Base-by-base conservation (phyloP, 2,329 filamentous ascomycete species). In the Coniella vitis region DNA sequence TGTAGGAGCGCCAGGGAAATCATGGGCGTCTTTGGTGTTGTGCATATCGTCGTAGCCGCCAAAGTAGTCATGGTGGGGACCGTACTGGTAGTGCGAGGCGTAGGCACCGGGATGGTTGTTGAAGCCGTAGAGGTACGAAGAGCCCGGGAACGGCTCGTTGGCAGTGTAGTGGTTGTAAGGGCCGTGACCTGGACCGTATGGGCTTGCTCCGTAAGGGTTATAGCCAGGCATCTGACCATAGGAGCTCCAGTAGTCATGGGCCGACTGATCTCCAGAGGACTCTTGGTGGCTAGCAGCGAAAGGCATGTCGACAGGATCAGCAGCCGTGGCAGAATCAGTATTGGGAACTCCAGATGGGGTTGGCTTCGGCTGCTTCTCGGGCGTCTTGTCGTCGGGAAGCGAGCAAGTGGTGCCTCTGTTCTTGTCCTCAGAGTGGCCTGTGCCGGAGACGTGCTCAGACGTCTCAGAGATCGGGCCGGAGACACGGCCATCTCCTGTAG, bases 261-360 rank as follows among this genome's bases (percentile, higher is more conserved):
- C 32, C 19, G 36, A 14, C 17, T 44, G 35, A 10, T 12, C 31
- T 14, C 20, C 40, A 42, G 25, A 32, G 10, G 14, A 19, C 17
- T 29, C 22, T 32, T 32, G n/a, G 25, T 34, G 37, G n/a, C 7
- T 37, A 22, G 10, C 32, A 34, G 10, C 20, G 13, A n/a, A 20
- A 5, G 10, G 14, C 7, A 12, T 34, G 7, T 22, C 35, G 29
- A 39, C 13, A 16, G 31, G 38, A 14, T 22, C 19, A 22, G 17
- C 17, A 13, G 45, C 3, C 16, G 16, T 20, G 5, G 40, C 38
- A 50, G 51, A 39, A 36, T 40, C 42, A 8, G 48, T 40, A 5
- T 29, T 29, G 25, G 25, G 25, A 29, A 5, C 25, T 29, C 41
- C 19, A 9, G 7, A 29, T 19, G 16, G 38, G 41, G 3, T 14